A percentile compares a stretch with the other conserved stretches of the same genome.
Conservation (phyloP, 2,329 filamentous ascomycete species). For the Colletotrichum scovillei region DNA sequence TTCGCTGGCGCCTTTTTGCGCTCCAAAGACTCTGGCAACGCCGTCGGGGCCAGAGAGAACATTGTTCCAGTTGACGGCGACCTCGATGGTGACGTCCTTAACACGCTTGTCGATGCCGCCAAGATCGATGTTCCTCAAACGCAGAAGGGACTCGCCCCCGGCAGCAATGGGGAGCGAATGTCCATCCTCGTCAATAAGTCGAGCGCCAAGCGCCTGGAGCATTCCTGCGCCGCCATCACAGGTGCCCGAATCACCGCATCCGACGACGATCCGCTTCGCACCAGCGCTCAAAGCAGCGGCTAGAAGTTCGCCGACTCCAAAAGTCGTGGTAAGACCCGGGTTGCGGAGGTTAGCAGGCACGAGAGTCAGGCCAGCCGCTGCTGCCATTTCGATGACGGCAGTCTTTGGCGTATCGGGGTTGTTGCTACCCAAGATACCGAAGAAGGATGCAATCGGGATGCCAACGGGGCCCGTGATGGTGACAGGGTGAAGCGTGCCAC, state of each 20-base stretch:
- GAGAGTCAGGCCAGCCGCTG: conserved; percentile 61
- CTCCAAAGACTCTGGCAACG: conserved; percentile 62
- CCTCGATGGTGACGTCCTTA: conserved; percentile 54
- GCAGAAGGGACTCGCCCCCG: conserved; percentile 53
- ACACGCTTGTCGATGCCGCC: conserved; percentile 51
- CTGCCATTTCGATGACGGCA: conserved; percentile 64
- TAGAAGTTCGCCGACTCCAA: conserved; percentile 62
- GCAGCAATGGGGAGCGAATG: conserved; percentile 48
- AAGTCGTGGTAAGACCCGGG: conserved; percentile 61
- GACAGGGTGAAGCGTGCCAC: conserved; percentile 50
- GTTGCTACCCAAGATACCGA: conserved; percentile 53
- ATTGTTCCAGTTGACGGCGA: conserved; percentile 63
- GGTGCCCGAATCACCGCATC: conserved; percentile 65
- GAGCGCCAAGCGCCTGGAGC: conserved; percentile 63
- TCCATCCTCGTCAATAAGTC: conserved; percentile 52
- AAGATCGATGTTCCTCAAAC: conserved; percentile 53
- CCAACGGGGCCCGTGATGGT: conserved; percentile 58
- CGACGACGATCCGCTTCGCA: conserved; percentile 57
- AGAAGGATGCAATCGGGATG: conserved; percentile 53
- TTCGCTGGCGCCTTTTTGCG: conserved; percentile 61
- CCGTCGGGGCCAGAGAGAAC: conserved; percentile 60
- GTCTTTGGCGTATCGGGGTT: conserved; percentile 42
- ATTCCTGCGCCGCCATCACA: conserved; percentile 65
- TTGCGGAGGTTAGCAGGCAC: conserved; percentile 57
- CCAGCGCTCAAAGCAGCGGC: conserved; percentile 57